phyloP scores from a whole-genome alignment of 257 asterid species.

The Jacaranda copaia region DNA sequence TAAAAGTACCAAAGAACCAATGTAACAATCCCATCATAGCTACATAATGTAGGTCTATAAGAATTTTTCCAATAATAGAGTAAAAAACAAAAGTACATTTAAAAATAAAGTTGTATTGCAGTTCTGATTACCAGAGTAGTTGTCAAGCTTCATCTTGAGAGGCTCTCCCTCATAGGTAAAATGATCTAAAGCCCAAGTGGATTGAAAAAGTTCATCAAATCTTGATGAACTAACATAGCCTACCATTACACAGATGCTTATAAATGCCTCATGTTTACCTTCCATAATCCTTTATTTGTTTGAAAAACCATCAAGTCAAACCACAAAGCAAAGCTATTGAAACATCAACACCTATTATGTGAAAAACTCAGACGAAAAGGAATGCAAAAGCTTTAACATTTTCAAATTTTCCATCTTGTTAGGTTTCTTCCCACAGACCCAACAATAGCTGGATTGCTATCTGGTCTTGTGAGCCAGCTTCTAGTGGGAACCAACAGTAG shows the following conservation, averaged over 20 bases:
- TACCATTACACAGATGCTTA: conserved; percentile 55
- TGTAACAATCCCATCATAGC: no score
- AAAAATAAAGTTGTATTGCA: no score
- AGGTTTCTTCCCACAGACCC: conserved; percentile 75
- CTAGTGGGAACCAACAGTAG: no score
- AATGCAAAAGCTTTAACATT: conserved; percentile 14
- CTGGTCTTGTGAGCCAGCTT: no score
- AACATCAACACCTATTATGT: conserved; percentile 1
- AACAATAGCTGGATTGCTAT: no score
- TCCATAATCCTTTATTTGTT: conserved; percentile 73
- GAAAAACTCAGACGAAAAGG: neutral
- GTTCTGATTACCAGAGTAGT: conserved; percentile 80
- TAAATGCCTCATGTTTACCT: conserved; percentile 68
- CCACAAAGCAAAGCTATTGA: neutral
- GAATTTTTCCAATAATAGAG: no score
- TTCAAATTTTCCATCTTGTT: conserved; percentile 82
- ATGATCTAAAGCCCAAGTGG: conserved; percentile 80
- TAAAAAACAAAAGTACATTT: no score
- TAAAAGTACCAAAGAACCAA: neutral
- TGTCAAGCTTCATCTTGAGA: conserved; percentile 76
- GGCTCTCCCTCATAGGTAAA: conserved; percentile 66
- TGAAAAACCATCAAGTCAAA: conserved; percentile 22
- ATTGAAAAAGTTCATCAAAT: conserved; percentile 71
- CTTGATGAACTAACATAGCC: conserved; percentile 49
- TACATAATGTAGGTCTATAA: no score